These are phyloP conservation scores for Mycena leptocephala DNA, from an alignment of 768 basidiomycete species.

Conservation along the genomic window DNA sequence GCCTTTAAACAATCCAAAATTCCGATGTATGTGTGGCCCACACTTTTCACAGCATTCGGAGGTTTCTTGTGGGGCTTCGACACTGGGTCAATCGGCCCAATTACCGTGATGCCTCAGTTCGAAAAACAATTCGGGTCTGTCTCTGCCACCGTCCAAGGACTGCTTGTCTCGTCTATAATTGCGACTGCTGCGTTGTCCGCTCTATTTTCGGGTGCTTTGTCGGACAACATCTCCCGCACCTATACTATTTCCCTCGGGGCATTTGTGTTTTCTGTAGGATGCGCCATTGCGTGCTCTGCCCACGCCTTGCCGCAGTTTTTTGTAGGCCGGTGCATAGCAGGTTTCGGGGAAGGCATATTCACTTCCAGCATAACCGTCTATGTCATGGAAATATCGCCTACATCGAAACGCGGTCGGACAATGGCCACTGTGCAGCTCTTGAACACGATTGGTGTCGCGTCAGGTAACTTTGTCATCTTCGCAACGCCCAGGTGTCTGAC, in stretches of 20 bases:
- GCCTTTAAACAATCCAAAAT: conserved; percentile 15
- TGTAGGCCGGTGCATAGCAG: conserved; percentile 62
- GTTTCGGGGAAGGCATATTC: conserved; percentile 63
- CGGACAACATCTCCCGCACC: conserved; percentile 64
- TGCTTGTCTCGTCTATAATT: conserved; percentile 61
- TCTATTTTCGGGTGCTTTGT: conserved; percentile 57
- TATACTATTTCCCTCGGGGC: conserved; percentile 61
- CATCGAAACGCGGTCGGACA: conserved; percentile 57
- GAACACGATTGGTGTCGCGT: conserved; percentile 60
- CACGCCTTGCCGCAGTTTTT: conserved; percentile 55
- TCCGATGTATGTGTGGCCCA: conserved; percentile 45
- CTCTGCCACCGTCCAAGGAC: conserved; percentile 56
- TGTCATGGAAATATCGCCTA: conserved; percentile 58
- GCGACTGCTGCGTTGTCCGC: conserved; percentile 60
- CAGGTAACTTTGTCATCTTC: conserved; percentile 39
- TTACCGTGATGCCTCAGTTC: conserved; percentile 66
- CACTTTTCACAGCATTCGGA: conserved; percentile 48
- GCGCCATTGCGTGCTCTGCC: conserved; percentile 56
- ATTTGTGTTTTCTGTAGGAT: conserved; percentile 59
- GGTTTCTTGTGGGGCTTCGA: conserved; percentile 55
- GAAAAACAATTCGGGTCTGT: conserved; percentile 53
- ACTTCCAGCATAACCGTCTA: conserved; percentile 49
- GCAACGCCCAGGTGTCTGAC: not conserved
- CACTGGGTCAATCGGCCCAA: conserved; percentile 58
- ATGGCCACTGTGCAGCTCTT: conserved; percentile 60